These are phyloP conservation scores for Hyaloperonospora arabidopsidis DNA, from an alignment of 352 stramenopile genomes.

Conservation along the genomic window DNA sequence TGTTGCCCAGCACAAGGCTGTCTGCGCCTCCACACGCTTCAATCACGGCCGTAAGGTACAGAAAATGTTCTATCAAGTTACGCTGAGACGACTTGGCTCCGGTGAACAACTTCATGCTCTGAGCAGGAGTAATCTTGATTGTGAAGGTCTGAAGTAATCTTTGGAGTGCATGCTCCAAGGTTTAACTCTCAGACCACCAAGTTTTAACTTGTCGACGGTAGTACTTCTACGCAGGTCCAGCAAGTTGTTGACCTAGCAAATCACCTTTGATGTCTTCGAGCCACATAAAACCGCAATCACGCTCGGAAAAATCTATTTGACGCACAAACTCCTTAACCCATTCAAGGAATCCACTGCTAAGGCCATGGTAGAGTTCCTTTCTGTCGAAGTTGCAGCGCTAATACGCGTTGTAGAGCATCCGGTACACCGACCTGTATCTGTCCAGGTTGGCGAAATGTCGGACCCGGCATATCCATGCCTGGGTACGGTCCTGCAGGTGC, in stretches of 20 bases:
- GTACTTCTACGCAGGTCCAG: not conserved
- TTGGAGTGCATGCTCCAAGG: not conserved
- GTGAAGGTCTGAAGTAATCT: no score
- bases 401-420: not conserved
- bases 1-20: no score
- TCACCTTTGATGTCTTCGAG: not conserved
- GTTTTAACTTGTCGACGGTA: not conserved
- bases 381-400: not conserved
- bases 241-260: not conserved
- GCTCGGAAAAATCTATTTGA: not conserved
- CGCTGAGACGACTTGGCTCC: no score
- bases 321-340: not conserved
- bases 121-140: no score
- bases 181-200: not conserved
- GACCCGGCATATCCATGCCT: not conserved
- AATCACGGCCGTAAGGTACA: no score
- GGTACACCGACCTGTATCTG: not conserved
- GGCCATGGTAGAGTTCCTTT: no score
- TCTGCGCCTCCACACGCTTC: no score
- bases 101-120: no score
- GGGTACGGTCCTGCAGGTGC: no score
- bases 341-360: not conserved
- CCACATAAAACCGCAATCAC: not conserved
- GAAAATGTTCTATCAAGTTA: no score
- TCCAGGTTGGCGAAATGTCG: not conserved